Base-by-base conservation (phyloP, 1,139 yeast species). In the Blastobotrys aristatus region DNA sequence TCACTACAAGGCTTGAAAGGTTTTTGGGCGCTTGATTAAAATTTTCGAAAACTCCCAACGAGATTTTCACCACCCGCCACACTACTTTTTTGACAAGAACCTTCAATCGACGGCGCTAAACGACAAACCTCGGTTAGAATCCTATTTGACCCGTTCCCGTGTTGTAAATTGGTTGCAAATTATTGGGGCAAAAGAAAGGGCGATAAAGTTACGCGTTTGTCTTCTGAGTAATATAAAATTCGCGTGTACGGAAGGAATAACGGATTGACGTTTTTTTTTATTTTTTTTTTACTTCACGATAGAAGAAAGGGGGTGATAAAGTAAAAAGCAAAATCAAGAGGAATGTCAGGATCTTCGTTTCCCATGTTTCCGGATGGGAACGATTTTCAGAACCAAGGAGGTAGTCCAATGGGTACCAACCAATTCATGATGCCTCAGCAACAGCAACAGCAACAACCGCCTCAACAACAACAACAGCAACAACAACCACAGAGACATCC, bases 291-390 rank as follows among this genome's bases (percentile, higher is more conserved):
- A n/a, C n/a, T n/a, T n/a, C n/a, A n/a, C n/a, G n/a, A n/a, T n/a
- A n/a, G n/a, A n/a, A n/a, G n/a, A n/a, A n/a, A n/a, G n/a, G n/a
- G n/a, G n/a, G n/a, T n/a, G n/a, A n/a, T n/a, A n/a, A n/a, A n/a
- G n/a, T n/a, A n/a, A n/a, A n/a, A n/a, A n/a, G n/a, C n/a, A n/a
- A n/a, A n/a, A n/a, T n/a, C 27, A 24, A 16, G 16, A 18, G 37
- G 6, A 22, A 40, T 33, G 42, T 36, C 38, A n/a, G 41, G 41
- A 29, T 41, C 44, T 5, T 16, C 44, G 29, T 40, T 40, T 35
- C 41, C 42, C 43, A 41, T 46, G 49, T 41, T 41, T 34, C 40
- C 43, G 30, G 44, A 46, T 37, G 49, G 46, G 18, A 21, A 40
- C 34, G 39, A 36, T 24, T 30, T 36, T 14, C 26, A 21, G 35